Conservation (phyloP, 1,284 basidiomycete genomes). For the Fomitopsis betulina region DNA sequence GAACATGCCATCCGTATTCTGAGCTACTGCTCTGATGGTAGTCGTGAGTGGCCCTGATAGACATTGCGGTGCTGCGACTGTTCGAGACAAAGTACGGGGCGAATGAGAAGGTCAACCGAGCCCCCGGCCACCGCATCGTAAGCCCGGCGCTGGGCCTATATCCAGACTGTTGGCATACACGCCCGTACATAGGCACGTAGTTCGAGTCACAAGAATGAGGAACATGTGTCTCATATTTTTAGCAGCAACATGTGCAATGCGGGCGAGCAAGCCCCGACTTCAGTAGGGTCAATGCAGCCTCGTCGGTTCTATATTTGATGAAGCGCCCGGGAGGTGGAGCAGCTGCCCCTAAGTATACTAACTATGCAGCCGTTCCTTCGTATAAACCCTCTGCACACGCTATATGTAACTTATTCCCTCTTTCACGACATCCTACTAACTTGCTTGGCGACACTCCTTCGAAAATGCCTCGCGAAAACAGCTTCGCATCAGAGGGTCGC, state of each 20-base stretch:
- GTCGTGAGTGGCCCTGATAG: too few relatives aligned
- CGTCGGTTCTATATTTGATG: background rate
- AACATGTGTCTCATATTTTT: too few relatives aligned
- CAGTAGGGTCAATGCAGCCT: background rate
- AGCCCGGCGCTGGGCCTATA: too few relatives aligned
- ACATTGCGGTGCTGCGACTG: too few relatives aligned
- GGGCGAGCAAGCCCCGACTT: background rate
- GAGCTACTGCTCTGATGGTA: too few relatives aligned
- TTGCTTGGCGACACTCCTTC: background rate
- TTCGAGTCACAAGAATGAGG: too few relatives aligned
- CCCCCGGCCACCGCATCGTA: too few relatives aligned
- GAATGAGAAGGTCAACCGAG: too few relatives aligned
- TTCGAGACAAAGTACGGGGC: too few relatives aligned
- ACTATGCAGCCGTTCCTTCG: background rate
- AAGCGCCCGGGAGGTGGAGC: background rate
- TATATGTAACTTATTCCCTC: background rate
- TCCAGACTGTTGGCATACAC: too few relatives aligned
- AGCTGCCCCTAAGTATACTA: background rate
- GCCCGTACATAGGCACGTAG: too few relatives aligned
- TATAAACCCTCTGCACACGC: background rate
- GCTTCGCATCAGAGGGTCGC: conserved; percentile 51
- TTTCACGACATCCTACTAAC: background rate
- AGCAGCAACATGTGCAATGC: background rate
- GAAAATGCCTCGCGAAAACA: conserved; percentile 53
- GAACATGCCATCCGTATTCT: too few relatives aligned